Evolutionary conservation across 805 yeast species (phyloP), one percentile per base, ranked within the genome.

Genomic region (Yarrowia hollandica): DNA sequence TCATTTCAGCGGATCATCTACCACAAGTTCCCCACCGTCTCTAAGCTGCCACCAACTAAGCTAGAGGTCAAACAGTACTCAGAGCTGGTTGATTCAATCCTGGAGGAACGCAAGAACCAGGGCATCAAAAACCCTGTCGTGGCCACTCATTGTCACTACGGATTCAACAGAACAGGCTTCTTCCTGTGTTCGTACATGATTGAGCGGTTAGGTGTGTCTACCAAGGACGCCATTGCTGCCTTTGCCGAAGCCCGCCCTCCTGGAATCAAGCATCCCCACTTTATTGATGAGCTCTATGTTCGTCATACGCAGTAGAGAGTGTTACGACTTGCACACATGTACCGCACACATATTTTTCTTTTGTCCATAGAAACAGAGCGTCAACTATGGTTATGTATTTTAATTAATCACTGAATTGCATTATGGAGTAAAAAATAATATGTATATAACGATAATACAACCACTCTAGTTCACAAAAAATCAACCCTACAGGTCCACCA

Each of bases 121-220:
- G 62, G 55, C 30, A 9, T 39, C 19, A 59, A 33, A 18, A 66
- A 64, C 15, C 80, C 80, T 5, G 70, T 76, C 22, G 72, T 85
- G 6, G 89, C 80, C 0, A 86, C 87, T 7, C 94, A 87, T 69
- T 86, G 94, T 67, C 94, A 86, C 68, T 86, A 86, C 67, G 94
- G 92, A 5, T 88, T 86, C 71, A 86, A 86, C 68, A 74, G 92
- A 60, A 86, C 92, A 0, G 92, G 94, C 2, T 86, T 82, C 65
- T 75, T 87, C 54, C 81, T 86, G 16, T 83, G 88, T 67, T 81
- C 87, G 66, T 87, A 83, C 67, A 72, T 86, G 65, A 77, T 87
- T 21, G 89, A 85, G 65, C 73, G 72, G 55, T 69, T 81, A 28
- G 82, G 82, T 0, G 81, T 86, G 80, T 66, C 77, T 3, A 88